phyloP scores from a whole-genome alignment of 2,329 filamentous ascomycete species.

The Ceratocystis papillata region DNA sequence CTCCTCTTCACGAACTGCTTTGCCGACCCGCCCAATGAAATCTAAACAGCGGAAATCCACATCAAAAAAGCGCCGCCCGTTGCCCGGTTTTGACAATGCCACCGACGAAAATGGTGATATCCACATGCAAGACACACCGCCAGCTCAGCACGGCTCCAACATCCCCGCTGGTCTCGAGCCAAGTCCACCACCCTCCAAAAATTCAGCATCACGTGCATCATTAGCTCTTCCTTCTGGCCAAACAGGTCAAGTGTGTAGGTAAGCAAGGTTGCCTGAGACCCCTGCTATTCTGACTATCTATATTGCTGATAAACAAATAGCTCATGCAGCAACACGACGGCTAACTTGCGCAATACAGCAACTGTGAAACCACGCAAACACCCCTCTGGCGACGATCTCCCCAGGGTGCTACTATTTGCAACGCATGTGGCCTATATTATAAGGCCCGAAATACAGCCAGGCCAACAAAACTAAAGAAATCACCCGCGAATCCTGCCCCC shows the following conservation, averaged over 20 bases:
- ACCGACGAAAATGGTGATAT: conserved; percentile 18
- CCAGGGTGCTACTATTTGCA: conserved; percentile 89
- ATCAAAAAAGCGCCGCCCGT: conserved; percentile 14
- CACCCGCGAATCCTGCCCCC: conserved; percentile 40
- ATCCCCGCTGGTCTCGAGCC: conserved; percentile 4
- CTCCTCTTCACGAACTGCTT: conserved; percentile 18
- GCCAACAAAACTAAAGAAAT: conserved; percentile 80
- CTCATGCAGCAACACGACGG: conserved; percentile 24
- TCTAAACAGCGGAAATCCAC: conserved; percentile 13
- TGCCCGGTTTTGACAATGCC: conserved; percentile 20
- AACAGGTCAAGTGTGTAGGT: conserved; percentile 61
- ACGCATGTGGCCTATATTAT: conserved; percentile 88
- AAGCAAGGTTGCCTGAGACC: conserved; percentile 28
- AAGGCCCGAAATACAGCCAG: conserved; percentile 87
- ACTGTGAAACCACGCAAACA: conserved; percentile 87
- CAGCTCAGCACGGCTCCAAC: not conserved
- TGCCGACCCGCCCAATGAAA: conserved; percentile 20
- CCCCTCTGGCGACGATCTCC: conserved; percentile 91
- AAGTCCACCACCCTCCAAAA: conserved; percentile 17
- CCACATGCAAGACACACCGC: conserved; percentile 13
- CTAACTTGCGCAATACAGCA: conserved; percentile 44
- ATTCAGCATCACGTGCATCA: conserved; percentile 1
- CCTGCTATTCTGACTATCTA: not conserved
- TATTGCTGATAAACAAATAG: conserved; percentile 25
- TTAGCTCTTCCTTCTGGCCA: conserved; percentile 20